Evolutionary conservation across 2,329 filamentous ascomycete species (phyloP).

Genomic region (Colletotrichum tamarilloi): DNA sequence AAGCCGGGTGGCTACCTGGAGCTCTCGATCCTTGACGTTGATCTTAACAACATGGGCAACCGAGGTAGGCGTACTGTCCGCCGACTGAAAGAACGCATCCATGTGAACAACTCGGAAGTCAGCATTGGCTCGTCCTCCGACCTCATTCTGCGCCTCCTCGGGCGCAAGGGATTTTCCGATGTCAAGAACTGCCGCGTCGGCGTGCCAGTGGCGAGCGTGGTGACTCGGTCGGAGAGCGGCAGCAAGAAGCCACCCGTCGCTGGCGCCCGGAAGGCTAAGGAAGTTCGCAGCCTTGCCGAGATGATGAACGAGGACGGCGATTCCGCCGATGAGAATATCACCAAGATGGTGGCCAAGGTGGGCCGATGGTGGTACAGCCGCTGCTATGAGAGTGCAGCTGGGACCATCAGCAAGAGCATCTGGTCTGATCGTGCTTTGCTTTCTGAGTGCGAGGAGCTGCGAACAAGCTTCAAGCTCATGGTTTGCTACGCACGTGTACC

Average conservation of each 20-base stretch:
- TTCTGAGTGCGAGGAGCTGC: conserved; percentile 85
- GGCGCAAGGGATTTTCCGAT: conserved; percentile 75
- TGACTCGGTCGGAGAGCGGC: conserved; percentile 45
- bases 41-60: conserved; percentile 85
- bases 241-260: conserved; percentile 25
- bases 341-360: conserved; percentile 90
- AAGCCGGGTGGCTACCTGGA: conserved; percentile 85
- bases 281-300: conserved; percentile 72
- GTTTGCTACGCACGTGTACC: conserved; percentile 93
- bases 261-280: conserved; percentile 43
- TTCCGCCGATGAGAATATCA: conserved; percentile 84
- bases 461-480: conserved; percentile 88
- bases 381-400: conserved; percentile 82
- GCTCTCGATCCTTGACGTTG: conserved; percentile 80
- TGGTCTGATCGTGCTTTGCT: conserved; percentile 83
- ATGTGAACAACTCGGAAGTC: conserved; percentile 67
- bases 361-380: conserved; percentile 96
- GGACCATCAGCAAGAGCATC: conserved; percentile 69
- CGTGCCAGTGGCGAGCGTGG: conserved; percentile 74
- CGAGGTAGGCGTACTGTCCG: conserved; percentile 76
- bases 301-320: conserved; percentile 78
- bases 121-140: conserved; percentile 71
- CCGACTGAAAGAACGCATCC: conserved; percentile 77
- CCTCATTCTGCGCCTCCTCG: conserved; percentile 73
- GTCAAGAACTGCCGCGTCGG: conserved; percentile 83